These are phyloP conservation scores for Fragaria nilgerrensis DNA, from an alignment of 306 rosid species.

Conservation along the genomic window DNA sequence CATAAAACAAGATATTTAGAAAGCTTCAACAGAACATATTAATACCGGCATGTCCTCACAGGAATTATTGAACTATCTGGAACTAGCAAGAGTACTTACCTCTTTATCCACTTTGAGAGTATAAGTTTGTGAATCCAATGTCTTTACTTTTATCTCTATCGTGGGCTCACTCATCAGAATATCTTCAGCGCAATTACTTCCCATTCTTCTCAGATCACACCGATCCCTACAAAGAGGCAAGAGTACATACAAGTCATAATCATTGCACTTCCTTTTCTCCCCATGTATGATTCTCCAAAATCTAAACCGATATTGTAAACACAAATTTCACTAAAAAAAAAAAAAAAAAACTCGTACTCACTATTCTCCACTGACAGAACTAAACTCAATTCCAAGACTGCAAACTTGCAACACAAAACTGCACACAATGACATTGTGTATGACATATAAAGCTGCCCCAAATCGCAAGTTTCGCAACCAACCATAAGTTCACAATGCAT, in stretches of 20 bases:
- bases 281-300: neutral
- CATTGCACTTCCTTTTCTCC: neutral
- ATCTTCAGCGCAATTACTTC: conserved; percentile 45
- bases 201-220: conserved; percentile 56
- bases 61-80: conserved; percentile 8
- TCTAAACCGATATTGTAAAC: neutral
- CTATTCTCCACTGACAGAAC: neutral
- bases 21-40: conserved; percentile 4
- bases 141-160: conserved; percentile 89
- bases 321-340: neutral
- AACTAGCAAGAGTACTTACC: conserved; percentile 40
- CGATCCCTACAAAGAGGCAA: conserved; percentile 29
- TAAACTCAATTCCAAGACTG: neutral
- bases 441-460: neutral
- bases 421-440: neutral
- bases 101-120: conserved; percentile 95
- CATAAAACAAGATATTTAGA: conserved; percentile 13
- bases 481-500: neutral
- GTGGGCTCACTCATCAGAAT: conserved; percentile 40
- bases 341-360: neutral
- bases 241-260: conserved; percentile 13
- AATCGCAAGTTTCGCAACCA: neutral
- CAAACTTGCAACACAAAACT: neutral
- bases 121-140: conserved; percentile 89
- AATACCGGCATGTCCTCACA: neutral